These are phyloP conservation scores for Pterula multifida DNA, from an alignment of 1,284 basidiomycete genomes.

Conservation along the genomic window DNA sequence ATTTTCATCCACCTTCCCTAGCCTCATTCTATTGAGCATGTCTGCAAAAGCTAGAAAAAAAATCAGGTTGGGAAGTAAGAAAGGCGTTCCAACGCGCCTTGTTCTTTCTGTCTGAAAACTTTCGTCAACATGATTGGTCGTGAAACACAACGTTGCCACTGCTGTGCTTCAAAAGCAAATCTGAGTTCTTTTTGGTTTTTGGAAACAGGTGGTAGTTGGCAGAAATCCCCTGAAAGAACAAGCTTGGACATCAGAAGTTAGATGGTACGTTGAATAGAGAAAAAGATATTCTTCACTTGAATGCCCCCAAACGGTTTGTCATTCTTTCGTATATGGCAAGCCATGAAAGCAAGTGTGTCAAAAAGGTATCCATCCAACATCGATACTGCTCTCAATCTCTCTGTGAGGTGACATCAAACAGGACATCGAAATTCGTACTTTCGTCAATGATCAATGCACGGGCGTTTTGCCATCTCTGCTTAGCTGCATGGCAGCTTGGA, in stretches of 20 bases:
- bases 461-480: slow-evolving; percentile 47
- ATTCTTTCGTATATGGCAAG: not conserved
- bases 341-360: not conserved
- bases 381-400: not conserved
- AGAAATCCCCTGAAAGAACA: slow-evolving; percentile 2
- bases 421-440: slow-evolving; percentile 25
- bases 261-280: not conserved
- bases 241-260: not conserved
- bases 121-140: slow-evolving; percentile 64
- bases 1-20: slow-evolving; percentile 31
- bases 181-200: not conserved
- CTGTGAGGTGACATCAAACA: not conserved
- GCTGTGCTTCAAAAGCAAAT: slow-evolving; percentile 56
- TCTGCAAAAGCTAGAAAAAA: slow-evolving; percentile 46
- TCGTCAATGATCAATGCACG: slow-evolving; percentile 79
- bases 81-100: slow-evolving; percentile 20
- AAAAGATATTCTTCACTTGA: not conserved
- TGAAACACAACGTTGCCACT: slow-evolving; percentile 58
- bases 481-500: slow-evolving; percentile 43
- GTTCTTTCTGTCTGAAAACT: slow-evolving; percentile 56
- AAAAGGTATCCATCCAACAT: not conserved
- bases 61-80: not conserved
- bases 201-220: not conserved
- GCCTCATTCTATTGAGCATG: slow-evolving; percentile 65
- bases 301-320: not conserved